These are phyloP conservation scores for Plasmodium gonderi DNA, from an alignment of 169 alveolate genomes.

Conservation along the genomic window DNA sequence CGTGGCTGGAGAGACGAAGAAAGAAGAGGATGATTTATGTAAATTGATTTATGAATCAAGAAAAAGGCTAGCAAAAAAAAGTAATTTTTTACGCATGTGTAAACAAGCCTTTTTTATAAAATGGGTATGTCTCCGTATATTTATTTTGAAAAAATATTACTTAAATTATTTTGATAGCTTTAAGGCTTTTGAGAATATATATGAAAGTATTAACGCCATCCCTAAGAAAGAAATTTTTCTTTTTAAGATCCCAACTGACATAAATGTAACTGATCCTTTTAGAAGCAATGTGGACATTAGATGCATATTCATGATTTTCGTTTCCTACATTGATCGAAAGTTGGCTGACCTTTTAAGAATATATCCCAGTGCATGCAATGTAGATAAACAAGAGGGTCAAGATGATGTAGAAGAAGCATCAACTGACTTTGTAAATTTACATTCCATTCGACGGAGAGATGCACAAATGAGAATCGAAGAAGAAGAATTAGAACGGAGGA, in stretches of 20 bases:
- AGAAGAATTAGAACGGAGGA: background rate
- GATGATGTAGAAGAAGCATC: background rate
- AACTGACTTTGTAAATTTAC: too few species aligned
- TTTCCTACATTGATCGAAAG: background rate
- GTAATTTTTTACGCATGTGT: conserved; percentile 28
- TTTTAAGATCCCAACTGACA: conserved; percentile 6
- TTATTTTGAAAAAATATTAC: conserved; percentile 29
- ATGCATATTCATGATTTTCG: background rate
- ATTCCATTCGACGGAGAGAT: background rate
- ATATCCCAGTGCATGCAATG: background rate
- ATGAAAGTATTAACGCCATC: conserved; percentile 26
- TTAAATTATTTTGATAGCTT: background rate
- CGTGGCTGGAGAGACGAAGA: too few species aligned
- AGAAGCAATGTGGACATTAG: background rate
- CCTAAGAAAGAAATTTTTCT: background rate
- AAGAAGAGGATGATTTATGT: background rate
- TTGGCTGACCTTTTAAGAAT: background rate
- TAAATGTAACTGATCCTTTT: background rate
- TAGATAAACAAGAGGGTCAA: background rate
- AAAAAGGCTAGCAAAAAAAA: conserved; percentile 5
- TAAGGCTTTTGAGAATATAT: conserved; percentile 18
- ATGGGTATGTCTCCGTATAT: conserved; percentile 49
- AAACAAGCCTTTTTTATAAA: conserved; percentile 30
- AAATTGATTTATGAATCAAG: background rate
- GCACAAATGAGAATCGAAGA: background rate